Evolutionary conservation across 176 grass and related monocot species (phyloP), one percentile per base, ranked within the genome.

Genomic region (Oryza nivara): DNA sequence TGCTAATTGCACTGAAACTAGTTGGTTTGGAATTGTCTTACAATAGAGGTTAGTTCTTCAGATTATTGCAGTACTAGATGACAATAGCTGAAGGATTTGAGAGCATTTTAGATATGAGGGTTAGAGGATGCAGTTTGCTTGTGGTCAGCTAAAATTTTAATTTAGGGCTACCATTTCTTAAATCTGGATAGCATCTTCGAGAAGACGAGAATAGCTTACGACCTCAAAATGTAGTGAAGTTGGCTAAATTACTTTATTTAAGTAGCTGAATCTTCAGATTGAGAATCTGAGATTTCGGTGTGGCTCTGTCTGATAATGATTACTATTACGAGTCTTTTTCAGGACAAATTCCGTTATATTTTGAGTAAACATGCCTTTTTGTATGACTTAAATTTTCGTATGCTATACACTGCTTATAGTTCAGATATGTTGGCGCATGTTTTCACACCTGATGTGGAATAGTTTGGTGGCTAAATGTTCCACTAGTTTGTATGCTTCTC

Each of bases 341-440:
- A 52, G 26, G 17, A 75, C 19, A 73, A 20, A 32, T 15, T 36
- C 23, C 14, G 5, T 83, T 75, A 80, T 20, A 4, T 12, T 13
- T 73, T 54, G 11, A 16, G 44, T 63, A 20, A 25, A 3, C 2
- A 32, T 22, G 69, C 44, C 44, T 73, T 45, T 73, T 83, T 38
- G 56, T 13, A 36, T 54, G 47, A 17, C 35, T 40, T 60, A 56
- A 30, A 43, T 35, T 30, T 1, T 11, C 8, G 34, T 70, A 54
- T 67, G 25, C 44, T 25, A 25, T 68, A 17, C 75, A n/a, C 51
- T 67, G 20, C 41, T 65, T 66, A 23, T 75, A 75, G 3, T 86
- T 32, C 12, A 68, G 38, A 74, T 68, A 52, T 58, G 35, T 28
- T 83, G 52, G 14, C 46, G 43, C 65, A 44, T 45, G 9, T 71